phyloP scores from a whole-genome alignment of 139 green algal species.

The Tetraselmis chui region DNA sequence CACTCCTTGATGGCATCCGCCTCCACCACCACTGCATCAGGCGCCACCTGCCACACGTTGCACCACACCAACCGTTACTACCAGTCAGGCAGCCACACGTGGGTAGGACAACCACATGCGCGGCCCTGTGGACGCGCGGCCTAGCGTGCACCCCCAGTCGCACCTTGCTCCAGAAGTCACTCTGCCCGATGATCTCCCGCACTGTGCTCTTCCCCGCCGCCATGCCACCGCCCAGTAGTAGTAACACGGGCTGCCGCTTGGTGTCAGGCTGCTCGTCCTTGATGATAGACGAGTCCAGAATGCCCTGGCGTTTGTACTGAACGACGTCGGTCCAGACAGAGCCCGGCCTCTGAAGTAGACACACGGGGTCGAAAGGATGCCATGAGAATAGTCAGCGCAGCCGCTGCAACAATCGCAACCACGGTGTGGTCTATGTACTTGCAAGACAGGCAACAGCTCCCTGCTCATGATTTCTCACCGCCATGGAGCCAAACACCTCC shows the following conservation, averaged over 20 bases:
- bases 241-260: slow-evolving; percentile 24
- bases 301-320: not conserved
- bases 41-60: slow-evolving; percentile 39
- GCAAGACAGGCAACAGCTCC: no score
- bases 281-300: not conserved
- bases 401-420: no score
- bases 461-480: not conserved
- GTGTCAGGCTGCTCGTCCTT: not conserved
- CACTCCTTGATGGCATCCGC: slow-evolving; percentile 50
- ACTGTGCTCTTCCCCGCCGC: slow-evolving; percentile 48
- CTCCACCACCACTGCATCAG: slow-evolving; percentile 42
- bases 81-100: no score
- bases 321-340: not conserved
- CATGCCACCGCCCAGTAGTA: slow-evolving; percentile 48
- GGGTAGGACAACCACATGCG: no score
- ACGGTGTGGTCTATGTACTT: no score
- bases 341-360: not conserved
- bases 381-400: no score
- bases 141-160: not conserved
- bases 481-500: not conserved
- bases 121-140: not conserved
- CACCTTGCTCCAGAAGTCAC: slow-evolving; percentile 42
- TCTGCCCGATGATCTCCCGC: slow-evolving; percentile 37
- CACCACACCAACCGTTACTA: no score
- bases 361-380: no score